These are phyloP conservation scores for Hypholoma fasciculare DNA, from an alignment of 768 basidiomycete genomes.

Conservation along the genomic window DNA sequence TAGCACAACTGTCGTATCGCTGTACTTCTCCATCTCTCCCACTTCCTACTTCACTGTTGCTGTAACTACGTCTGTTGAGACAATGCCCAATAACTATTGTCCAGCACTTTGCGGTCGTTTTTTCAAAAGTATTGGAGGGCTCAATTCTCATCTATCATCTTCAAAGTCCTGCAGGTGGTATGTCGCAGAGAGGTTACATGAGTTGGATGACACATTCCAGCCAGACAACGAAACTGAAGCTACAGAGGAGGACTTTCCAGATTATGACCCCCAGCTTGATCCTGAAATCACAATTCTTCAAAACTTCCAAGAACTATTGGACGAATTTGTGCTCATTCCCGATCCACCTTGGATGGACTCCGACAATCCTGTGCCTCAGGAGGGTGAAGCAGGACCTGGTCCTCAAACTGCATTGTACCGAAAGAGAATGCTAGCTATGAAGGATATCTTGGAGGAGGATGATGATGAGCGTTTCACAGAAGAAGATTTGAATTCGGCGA, in stretches of 20 bases:
- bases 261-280: background rate
- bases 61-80: no score
- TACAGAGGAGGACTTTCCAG: background rate
- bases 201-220: background rate
- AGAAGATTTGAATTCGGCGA: background rate
- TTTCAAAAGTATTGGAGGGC: background rate
- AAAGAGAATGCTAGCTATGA: background rate
- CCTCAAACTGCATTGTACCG: constrained; percentile 11
- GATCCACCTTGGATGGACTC: no score
- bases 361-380: background rate
- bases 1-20: no score
- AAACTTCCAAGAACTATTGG: background rate
- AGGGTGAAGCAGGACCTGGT: constrained; percentile 10
- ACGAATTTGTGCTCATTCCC: background rate
- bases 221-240: background rate
- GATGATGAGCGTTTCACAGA: constrained; percentile 3
- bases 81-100: background rate
- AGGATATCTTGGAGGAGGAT: constrained; percentile 8
- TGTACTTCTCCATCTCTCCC: no score
- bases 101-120: background rate
- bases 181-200: background rate
- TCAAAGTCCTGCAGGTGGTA: background rate
- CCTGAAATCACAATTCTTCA: background rate
- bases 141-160: background rate
- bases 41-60: no score